Conservation (phyloP, 768 basidiomycete species). For the Terana coerulea region DNA sequence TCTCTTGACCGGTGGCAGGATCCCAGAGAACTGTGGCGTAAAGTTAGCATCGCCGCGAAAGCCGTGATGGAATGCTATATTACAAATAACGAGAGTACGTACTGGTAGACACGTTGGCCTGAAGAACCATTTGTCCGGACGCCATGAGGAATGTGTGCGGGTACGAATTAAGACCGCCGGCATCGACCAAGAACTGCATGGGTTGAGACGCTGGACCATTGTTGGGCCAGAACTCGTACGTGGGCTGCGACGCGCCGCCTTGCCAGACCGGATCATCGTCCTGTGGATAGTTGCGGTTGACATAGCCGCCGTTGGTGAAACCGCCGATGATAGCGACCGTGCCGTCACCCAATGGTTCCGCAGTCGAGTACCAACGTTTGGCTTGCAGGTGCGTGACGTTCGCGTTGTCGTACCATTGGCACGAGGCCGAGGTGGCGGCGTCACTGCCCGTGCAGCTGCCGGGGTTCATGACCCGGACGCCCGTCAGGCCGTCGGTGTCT, state of each 20-base stretch:
- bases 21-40: conserved; percentile 44
- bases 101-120: conserved; percentile 79
- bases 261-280: conserved; percentile 50
- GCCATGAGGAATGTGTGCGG: conserved; percentile 71
- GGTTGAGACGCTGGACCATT: conserved; percentile 40
- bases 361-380: conserved; percentile 74
- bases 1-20: conserved; percentile 51
- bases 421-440: conserved; percentile 42
- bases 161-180: conserved; percentile 77
- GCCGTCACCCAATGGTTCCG: conserved; percentile 74
- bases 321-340: conserved; percentile 77
- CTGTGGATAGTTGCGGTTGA: conserved; percentile 74
- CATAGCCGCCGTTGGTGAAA: conserved; percentile 72
- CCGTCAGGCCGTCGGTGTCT: conserved; percentile 75
- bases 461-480: conserved; percentile 80
- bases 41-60: conserved; percentile 4
- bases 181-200: conserved; percentile 65
- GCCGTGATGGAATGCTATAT: conserved; percentile 5
- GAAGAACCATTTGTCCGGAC: conserved; percentile 75
- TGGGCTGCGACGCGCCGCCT: conserved; percentile 75
- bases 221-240: conserved; percentile 79
- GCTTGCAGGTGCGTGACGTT: conserved; percentile 61
- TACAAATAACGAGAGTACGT: too few relatives aligned
- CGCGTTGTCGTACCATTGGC: conserved; percentile 72
- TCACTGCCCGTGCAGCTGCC: conserved; percentile 39